These are phyloP conservation scores for Suillus tomentosus DNA, from an alignment of 768 basidiomycete species.

Conservation along the genomic window DNA sequence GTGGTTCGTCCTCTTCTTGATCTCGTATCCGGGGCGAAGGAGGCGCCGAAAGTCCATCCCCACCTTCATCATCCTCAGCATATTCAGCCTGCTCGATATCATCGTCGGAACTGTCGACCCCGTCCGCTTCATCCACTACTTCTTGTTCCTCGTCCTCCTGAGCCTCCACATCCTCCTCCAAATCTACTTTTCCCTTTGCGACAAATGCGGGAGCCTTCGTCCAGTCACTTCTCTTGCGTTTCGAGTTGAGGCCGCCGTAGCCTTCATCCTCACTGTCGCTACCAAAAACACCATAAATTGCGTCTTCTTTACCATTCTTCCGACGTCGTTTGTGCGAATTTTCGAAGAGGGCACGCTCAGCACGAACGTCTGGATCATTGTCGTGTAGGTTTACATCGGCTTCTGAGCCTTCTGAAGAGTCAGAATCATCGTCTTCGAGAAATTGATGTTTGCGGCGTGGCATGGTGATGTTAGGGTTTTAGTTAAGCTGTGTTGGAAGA, in stretches of 20 bases:
- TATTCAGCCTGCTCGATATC: constrained; percentile 31
- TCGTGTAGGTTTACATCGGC: constrained; percentile 51
- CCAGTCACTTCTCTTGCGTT: constrained; percentile 59
- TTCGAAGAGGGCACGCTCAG: constrained; percentile 75
- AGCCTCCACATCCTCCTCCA: constrained; percentile 45
- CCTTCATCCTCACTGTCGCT: constrained; percentile 71
- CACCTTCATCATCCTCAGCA: constrained; percentile 39
- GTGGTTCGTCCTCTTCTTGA: constrained; percentile 45
- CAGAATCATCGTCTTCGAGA: constrained; percentile 72
- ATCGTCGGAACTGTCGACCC: constrained; percentile 30
- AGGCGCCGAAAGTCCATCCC: constrained; percentile 52
- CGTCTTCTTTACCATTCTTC: constrained; percentile 68
- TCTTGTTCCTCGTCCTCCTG: constrained; percentile 37
- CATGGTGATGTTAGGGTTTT: constrained; percentile 43
- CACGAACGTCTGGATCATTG: constrained; percentile 62
- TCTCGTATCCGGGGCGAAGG: constrained; percentile 58
- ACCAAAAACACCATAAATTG: constrained; percentile 75
- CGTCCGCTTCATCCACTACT: constrained; percentile 27
- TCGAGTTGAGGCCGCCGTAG: constrained; percentile 28
- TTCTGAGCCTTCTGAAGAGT: constrained; percentile 62
- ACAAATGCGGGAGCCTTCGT: constrained; percentile 79
- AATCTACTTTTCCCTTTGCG: constrained; percentile 48
- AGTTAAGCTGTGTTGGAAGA: not conserved
- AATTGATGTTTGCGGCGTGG: constrained; percentile 74
- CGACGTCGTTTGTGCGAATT: constrained; percentile 78